Percentiles rank a stretch among this genome's conserved stretches.
Conservation (phyloP, 2,329 filamentous ascomycete species). For the Phialocephala subalpina region DNA sequence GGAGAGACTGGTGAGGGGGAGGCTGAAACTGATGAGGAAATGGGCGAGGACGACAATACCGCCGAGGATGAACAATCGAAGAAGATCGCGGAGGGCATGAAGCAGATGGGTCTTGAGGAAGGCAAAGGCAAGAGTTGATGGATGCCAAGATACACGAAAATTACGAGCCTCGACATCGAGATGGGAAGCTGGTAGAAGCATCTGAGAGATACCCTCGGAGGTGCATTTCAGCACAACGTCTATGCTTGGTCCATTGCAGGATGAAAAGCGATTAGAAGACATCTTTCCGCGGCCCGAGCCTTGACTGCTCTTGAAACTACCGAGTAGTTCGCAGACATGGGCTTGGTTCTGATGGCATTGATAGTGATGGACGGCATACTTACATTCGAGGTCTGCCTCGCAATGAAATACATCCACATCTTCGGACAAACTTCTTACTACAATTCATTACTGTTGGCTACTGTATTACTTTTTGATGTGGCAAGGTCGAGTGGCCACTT, state of each 20-base stretch:
- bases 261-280: neutral
- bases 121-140: constrained; percentile 1
- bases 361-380: no score
- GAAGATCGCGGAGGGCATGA: neutral
- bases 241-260: no score
- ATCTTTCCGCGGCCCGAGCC: neutral
- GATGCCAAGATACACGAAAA: neutral
- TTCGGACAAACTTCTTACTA: no score
- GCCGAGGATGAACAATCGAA: neutral
- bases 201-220: neutral
- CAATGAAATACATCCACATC: no score
- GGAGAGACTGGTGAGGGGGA: constrained; percentile 34
- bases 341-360: no score
- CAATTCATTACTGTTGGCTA: no score
- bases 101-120: neutral
- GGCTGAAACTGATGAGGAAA: constrained; percentile 19
- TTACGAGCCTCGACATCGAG: neutral
- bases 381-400: no score
- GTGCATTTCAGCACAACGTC: neutral
- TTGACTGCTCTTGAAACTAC: neutral
- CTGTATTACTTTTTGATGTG: no score
- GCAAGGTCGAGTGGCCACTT: no score
- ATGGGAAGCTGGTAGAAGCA: neutral
- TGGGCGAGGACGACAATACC: neutral
- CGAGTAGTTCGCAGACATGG: no score